Evolutionary conservation across 179 eudicot genomes (phyloP), one percentile per base, ranked within the genome.

Genomic region (Silene noctiflora): DNA sequence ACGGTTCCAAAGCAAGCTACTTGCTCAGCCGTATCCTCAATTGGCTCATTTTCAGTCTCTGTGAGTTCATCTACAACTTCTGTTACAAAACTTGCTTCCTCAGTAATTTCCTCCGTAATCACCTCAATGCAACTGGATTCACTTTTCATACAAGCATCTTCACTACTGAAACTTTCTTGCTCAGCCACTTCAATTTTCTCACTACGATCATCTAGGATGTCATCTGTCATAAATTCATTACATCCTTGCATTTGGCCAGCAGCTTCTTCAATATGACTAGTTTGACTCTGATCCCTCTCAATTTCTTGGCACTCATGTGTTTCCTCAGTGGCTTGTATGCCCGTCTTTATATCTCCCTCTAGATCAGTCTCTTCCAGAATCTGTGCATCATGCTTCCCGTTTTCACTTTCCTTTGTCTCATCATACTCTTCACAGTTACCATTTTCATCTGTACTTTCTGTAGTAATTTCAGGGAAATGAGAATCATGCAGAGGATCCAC

Each of bases 381-480:
- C 42, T 80, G 76, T 46, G 31, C 35, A 35, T 65, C 64, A 19
- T 71, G 77, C 16, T 75, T 72, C 77, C 56, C 76, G 27, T 65
- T 58, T 75, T 71, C 74, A 69, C 64, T 73, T 70, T 81, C 79
- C 74, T 66, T 72, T 20, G 60, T n/a, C 77, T 22, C 66, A 73
- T 70, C 59, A 72, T 19, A 51, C 60, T 48, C 71, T 62, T 69
- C 84, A 65, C 61, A 48, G 3, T 61, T 69, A 62, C 29, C 83
- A 67, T 77, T 66, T 60, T 67, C 78, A 62, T 69, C 84, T n/a
- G 60, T 66, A 39, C 16, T 62, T 58, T 67, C 72, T 53, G 44
- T 19, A 60, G 29, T 61, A 73, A 46, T 81, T 63, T 77, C 84
- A 67, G 69, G 75, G 75, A 64, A 71, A 80, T 62, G 35, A 75